Conservation (phyloP, 192 early-diverging fungal species). For the Cetraspora pellucida region DNA sequence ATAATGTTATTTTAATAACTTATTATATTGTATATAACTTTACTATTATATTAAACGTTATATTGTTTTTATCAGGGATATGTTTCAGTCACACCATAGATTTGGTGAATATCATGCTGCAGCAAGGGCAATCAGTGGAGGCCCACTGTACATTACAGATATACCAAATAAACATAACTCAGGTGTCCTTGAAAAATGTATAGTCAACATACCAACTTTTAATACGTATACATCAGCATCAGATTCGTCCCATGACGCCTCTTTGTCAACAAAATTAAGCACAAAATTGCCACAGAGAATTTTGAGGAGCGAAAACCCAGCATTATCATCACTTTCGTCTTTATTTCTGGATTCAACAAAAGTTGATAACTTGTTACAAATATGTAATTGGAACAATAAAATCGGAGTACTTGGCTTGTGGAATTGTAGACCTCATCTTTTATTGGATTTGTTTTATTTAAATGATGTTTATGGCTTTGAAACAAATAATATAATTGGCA, state of each 20-base stretch:
- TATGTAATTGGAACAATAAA: slow-evolving; percentile 28
- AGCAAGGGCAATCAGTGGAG: slow-evolving; percentile 53
- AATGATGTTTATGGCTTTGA: not conserved
- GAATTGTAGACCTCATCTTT: slow-evolving; percentile 9
- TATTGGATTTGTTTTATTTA: slow-evolving; percentile 6
- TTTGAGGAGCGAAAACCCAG: slow-evolving; percentile 25
- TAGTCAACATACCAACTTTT: not conserved
- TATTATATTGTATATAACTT: not conserved
- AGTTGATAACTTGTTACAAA: slow-evolving; percentile 9
- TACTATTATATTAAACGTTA: not conserved
- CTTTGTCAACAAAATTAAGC: not conserved
- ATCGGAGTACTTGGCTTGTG: slow-evolving; percentile 30
- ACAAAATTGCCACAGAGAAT: not conserved
- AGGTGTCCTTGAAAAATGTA: not conserved
- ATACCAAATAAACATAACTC: slow-evolving; percentile 27
- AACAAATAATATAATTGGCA: not conserved
- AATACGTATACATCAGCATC: not conserved
- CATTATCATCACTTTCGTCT: slow-evolving; percentile 19
- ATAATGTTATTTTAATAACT: not conserved
- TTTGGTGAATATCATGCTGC: slow-evolving; percentile 54
- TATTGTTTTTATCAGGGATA: slow-evolving; percentile 39
- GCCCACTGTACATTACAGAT: slow-evolving; percentile 62
- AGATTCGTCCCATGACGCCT: not conserved
- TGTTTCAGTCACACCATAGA: slow-evolving; percentile 53
- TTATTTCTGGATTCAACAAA: slow-evolving; percentile 36